These are phyloP conservation scores for Camellia lanceoleosa DNA, from an alignment of 148 eudicot species.

Conservation along the genomic window DNA sequence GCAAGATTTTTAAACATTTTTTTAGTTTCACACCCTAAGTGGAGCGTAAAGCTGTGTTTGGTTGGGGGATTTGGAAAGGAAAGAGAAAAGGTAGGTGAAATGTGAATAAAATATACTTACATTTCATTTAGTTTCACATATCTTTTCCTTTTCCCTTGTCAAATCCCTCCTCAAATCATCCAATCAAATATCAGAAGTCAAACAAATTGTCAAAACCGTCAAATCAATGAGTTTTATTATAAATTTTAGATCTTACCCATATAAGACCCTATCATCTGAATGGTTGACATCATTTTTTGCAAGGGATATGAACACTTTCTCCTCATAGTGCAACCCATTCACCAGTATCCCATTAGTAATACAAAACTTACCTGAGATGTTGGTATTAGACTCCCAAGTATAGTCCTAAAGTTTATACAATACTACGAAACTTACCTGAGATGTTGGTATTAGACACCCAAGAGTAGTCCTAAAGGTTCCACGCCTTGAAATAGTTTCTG, in stretches of 20 bases:
- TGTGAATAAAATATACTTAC: no score
- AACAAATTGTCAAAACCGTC: neutral
- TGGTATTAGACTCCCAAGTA: conserved; percentile 28
- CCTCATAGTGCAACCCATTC: neutral
- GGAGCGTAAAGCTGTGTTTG: neutral
- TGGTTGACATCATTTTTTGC: no score
- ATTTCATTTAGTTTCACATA: no score
- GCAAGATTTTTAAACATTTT: neutral
- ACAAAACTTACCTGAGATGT: conserved; percentile 26
- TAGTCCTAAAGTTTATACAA: conserved; percentile 9
- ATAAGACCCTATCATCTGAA: no score
- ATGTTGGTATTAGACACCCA: conserved; percentile 28
- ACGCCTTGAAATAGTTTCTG: conserved; percentile 15
- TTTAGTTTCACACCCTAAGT: neutral
- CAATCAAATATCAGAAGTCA: no score
- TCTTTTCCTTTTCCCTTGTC: no score
- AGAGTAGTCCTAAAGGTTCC: conserved; percentile 24
- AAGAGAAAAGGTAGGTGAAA: no score
- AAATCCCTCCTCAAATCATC: no score
- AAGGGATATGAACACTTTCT: neutral
- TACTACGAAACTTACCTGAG: conserved; percentile 24
- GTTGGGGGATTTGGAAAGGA: no score
- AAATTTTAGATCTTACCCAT: neutral
- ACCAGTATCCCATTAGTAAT: neutral
- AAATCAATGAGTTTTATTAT: neutral